phyloP scores from a whole-genome alignment of 1,284 basidiomycete genomes.

The Cystobasidium pallidum region DNA sequence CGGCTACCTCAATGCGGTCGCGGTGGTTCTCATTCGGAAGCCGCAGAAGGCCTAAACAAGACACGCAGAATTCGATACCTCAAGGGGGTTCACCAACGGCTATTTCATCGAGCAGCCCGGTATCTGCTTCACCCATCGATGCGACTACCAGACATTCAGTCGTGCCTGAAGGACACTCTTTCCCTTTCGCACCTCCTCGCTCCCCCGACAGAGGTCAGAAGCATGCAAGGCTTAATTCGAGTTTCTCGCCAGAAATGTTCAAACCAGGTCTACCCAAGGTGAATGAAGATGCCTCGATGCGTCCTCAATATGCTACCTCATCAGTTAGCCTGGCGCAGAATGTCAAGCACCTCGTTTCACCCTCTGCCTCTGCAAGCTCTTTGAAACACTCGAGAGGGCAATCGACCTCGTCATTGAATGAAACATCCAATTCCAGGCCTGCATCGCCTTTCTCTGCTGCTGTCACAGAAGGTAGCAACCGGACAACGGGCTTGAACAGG shows the following conservation, averaged over 20 bases:
- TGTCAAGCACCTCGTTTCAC: constrained; percentile 24
- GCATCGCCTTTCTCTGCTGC: constrained; percentile 13
- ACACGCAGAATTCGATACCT: neutral
- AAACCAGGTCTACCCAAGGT: constrained; percentile 13
- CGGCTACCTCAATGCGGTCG: constrained; percentile 12
- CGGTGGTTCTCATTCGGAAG: constrained; percentile 42
- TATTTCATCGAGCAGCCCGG: constrained; percentile 3
- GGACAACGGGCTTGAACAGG: constrained; percentile 8
- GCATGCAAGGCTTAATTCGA: constrained; percentile 17
- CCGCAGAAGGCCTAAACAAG: constrained; percentile 26
- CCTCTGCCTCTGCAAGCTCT: constrained; percentile 15
- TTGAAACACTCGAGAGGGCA: neutral
- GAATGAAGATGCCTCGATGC: neutral
- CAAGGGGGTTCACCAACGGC: constrained; percentile 4
- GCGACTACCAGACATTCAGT: neutral
- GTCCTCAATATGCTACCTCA: neutral
- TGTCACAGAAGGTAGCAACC: neutral
- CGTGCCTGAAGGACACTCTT: neutral
- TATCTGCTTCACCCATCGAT: constrained; percentile 17
- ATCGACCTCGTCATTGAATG: constrained; percentile 4
- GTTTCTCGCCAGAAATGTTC: constrained; percentile 33
- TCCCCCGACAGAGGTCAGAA: constrained; percentile 23
- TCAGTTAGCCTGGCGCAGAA: constrained; percentile 7
- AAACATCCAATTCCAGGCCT: neutral
- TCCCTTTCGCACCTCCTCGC: neutral